A percentile compares a stretch with the other conserved stretches of the same genome.
Evolutionary conservation across 1,284 basidiomycete species (phyloP).

Genomic region (Heimioporus punctisporus): DNA sequence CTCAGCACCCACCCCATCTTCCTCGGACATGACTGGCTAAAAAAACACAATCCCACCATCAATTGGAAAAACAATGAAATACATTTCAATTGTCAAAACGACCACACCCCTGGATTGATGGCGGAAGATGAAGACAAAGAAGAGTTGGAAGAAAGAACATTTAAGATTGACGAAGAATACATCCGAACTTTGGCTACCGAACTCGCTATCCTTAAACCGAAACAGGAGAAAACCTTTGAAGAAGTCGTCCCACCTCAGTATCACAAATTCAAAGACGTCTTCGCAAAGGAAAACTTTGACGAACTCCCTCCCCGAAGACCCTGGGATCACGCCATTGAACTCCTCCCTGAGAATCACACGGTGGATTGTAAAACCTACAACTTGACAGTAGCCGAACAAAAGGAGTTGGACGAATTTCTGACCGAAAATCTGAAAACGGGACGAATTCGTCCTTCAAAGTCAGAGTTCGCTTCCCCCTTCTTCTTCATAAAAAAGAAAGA

Average conservation of each 20-base stretch:
- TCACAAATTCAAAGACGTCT: not conserved
- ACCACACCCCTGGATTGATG: too few relatives aligned
- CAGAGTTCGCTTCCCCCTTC: not conserved
- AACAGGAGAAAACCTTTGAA: not conserved
- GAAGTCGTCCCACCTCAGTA: not conserved
- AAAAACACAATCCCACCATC: too few relatives aligned
- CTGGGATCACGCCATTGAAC: conserved; percentile 3
- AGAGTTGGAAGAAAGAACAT: too few relatives aligned
- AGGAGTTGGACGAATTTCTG: not conserved
- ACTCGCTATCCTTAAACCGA: too few relatives aligned
- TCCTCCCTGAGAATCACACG: not conserved
- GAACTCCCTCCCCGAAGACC: not conserved
- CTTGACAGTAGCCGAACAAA: not conserved
- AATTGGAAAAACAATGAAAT: too few relatives aligned
- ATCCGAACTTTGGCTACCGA: too few relatives aligned
- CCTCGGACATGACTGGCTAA: too few relatives aligned
- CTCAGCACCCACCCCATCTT: too few relatives aligned
- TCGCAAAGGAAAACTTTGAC: not conserved
- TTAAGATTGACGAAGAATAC: too few relatives aligned
- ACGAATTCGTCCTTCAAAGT: not conserved
- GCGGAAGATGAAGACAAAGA: too few relatives aligned
- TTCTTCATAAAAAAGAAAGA: conserved; percentile 6
- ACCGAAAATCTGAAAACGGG: not conserved
- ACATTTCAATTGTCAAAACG: too few relatives aligned
- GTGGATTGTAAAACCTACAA: conserved; percentile 4